Conservation (phyloP, 1,284 basidiomycete species). For the Cutaneotrichosporon sp. region DNA sequence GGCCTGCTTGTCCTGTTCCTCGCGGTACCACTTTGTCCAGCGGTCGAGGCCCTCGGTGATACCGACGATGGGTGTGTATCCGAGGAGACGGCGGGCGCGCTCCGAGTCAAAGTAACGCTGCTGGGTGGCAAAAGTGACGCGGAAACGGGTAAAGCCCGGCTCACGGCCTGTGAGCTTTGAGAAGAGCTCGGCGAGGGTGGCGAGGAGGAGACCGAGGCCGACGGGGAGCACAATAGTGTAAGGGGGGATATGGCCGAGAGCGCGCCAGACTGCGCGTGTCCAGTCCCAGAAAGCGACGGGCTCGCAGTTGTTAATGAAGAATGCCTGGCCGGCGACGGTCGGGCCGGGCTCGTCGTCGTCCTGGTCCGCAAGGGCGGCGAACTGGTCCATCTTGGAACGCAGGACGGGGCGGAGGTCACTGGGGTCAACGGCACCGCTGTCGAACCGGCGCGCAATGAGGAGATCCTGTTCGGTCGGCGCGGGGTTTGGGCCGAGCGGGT, state of each 20-base stretch:
- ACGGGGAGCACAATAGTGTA: constrained; percentile 59
- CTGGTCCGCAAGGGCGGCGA: constrained; percentile 47
- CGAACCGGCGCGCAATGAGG: constrained; percentile 59
- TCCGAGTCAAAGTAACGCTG: constrained; percentile 90
- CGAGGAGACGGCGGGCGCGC: constrained; percentile 83
- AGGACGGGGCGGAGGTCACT: constrained; percentile 56
- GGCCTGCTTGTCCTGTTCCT: constrained; percentile 34
- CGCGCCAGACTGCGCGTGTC: constrained; percentile 75
- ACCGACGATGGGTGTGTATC: constrained; percentile 86
- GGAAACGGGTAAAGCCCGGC: constrained; percentile 83
- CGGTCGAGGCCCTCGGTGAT: constrained; percentile 79
- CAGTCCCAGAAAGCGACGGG: constrained; percentile 97
- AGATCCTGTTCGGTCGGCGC: constrained; percentile 55
- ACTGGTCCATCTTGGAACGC: constrained; percentile 57
- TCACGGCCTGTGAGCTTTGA: constrained; percentile 71
- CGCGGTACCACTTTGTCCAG: constrained; percentile 44
- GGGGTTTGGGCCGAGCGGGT: constrained; percentile 73
- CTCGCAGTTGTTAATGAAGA: constrained; percentile 97
- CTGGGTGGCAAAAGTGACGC: constrained; percentile 65
- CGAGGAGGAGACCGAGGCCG: constrained; percentile 63
- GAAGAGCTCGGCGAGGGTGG: constrained; percentile 67
- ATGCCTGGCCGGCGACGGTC: constrained; percentile 82
- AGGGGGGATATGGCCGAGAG: constrained; percentile 60
- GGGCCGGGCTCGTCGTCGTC: constrained; percentile 23
- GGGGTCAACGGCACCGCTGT: constrained; percentile 47